A percentile compares a stretch with the other conserved stretches of the same genome.
Evolutionary conservation across 1,284 basidiomycete genomes (phyloP).

Genomic region (Apiotrichum siamense): DNA sequence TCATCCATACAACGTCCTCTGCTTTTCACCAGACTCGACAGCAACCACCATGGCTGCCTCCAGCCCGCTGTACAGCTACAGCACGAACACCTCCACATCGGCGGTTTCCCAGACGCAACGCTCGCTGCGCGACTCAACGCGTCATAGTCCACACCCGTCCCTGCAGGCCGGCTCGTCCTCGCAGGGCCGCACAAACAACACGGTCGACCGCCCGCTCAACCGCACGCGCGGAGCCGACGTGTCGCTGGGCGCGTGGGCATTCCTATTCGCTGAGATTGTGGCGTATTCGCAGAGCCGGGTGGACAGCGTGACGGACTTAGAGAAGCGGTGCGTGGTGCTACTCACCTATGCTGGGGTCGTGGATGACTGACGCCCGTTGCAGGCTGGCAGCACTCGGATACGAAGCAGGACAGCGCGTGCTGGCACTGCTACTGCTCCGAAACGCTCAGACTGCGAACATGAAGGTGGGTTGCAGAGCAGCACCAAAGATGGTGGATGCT

Average conservation of each 20-base stretch:
- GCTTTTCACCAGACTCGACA: neutral
- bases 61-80: constrained; percentile 13
- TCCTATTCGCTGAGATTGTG: constrained; percentile 84
- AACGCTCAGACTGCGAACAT: constrained; percentile 39
- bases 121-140: constrained; percentile 5
- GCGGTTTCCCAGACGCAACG: constrained; percentile 12
- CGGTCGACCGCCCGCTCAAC: constrained; percentile 78
- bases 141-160: constrained; percentile 4
- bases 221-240: constrained; percentile 75
- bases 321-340: constrained; percentile 59
- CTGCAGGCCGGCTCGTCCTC: neutral
- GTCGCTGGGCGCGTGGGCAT: constrained; percentile 72
- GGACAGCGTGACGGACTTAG: constrained; percentile 87
- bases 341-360: too few relatives aligned
- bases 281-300: constrained; percentile 94
- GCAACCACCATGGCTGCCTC: neutral
- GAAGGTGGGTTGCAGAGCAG: constrained; percentile 56
- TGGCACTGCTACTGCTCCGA: constrained; percentile 49
- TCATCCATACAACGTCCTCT: neutral
- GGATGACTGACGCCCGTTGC: constrained; percentile 8
- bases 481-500: constrained; percentile 24
- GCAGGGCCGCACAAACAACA: constrained; percentile 47
- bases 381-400: constrained; percentile 86
- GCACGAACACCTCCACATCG: constrained; percentile 11
- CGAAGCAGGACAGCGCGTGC: constrained; percentile 73